A percentile compares a stretch with the other conserved stretches of the same genome.
These are phyloP conservation scores for Lepiota brunneoincarnata DNA, from an alignment of 768 basidiomycete genomes.

Conservation along the genomic window DNA sequence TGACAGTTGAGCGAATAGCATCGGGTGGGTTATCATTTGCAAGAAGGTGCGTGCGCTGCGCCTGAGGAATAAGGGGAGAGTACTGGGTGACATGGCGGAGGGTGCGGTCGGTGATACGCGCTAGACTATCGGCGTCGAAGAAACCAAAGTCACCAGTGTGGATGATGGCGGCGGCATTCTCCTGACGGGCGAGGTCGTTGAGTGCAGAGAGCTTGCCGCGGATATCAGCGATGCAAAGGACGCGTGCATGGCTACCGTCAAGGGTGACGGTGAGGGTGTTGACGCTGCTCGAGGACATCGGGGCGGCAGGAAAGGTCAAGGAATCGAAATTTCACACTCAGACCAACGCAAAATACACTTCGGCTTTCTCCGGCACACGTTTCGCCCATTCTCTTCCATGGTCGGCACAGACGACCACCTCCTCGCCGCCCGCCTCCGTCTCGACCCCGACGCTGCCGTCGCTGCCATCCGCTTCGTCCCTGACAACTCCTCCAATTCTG, in stretches of 20 bases:
- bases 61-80: slow-evolving; percentile 86
- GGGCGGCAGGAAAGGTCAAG: slow-evolving; percentile 48
- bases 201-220: slow-evolving; percentile 84
- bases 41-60: slow-evolving; percentile 78
- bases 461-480: slow-evolving; percentile 40
- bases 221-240: slow-evolving; percentile 95
- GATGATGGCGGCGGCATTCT: slow-evolving; percentile 88
- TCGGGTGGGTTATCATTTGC: slow-evolving; percentile 66
- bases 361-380: slow-evolving; percentile 20
- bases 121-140: slow-evolving; percentile 81
- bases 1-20: slow-evolving; percentile 69
- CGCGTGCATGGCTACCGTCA: slow-evolving; percentile 77
- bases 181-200: slow-evolving; percentile 87
- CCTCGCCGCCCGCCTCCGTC: slow-evolving; percentile 27
- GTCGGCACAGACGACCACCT: slow-evolving; percentile 3
- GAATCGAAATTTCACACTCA: slow-evolving; percentile 6
- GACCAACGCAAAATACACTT: slow-evolving; percentile 14
- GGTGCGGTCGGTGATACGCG: slow-evolving; percentile 92
- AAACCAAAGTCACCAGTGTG: slow-evolving; percentile 99
- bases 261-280: slow-evolving; percentile 80
- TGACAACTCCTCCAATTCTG: slow-evolving; percentile 18
- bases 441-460: slow-evolving; percentile 43
- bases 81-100: slow-evolving; percentile 96
- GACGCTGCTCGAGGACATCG: slow-evolving; percentile 62
- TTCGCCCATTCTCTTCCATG: neutral